Evolutionary conservation across 2,329 filamentous ascomycete species (phyloP), one percentile per base, ranked within the genome.

Genomic region (Incumbomyces lentus): DNA sequence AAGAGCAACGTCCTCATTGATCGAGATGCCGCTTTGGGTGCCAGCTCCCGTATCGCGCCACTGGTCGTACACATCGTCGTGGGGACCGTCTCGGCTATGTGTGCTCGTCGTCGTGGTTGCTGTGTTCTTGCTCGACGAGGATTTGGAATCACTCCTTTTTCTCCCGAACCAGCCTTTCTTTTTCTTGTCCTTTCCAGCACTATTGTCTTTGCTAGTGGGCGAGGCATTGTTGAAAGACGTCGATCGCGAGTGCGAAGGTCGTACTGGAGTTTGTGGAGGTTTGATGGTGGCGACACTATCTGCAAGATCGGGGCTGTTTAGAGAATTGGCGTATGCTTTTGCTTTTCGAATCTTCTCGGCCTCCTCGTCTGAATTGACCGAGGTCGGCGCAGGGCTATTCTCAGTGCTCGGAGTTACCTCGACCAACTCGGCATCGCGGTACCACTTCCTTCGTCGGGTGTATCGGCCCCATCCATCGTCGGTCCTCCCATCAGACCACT

Each of bases 391-490:
- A 12, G 68, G 59, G 40, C 69, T 66, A 26, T 69, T 61, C 50
- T 72, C 69, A 42, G 69, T 59, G 49, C 67, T 62, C 16, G 68
- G 59, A 34, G 66, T 62, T 8, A 82, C 68, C 60, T 98, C 92
- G 30, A 95, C 86, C 2, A 98, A 76, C 67, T 98, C 92, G 8
- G 92, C 92, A 61, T 96, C 92, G 33, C 92, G 84, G 60, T 87
- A 92, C 92, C 92, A 98, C 67, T 96, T 95, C 52, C 92, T 73
- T 17, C 92, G 79, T 12, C 92, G 79, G 0, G 92, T 98, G 74
- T 94, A 98, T 47, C 87, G 81, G 34, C 86, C 86, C 92, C 92
- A 98, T 44, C 89, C 86, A 58, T 98, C 92, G 2, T 86, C 86
- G 49, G 87, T 78, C 13, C 85, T 82, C 14, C 89, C 89, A 56